A percentile compares a stretch with the other conserved stretches of the same genome.
These are phyloP conservation scores for Amesomyces nigricolor DNA, from an alignment of 2,329 filamentous ascomycete species.

Conservation along the genomic window DNA sequence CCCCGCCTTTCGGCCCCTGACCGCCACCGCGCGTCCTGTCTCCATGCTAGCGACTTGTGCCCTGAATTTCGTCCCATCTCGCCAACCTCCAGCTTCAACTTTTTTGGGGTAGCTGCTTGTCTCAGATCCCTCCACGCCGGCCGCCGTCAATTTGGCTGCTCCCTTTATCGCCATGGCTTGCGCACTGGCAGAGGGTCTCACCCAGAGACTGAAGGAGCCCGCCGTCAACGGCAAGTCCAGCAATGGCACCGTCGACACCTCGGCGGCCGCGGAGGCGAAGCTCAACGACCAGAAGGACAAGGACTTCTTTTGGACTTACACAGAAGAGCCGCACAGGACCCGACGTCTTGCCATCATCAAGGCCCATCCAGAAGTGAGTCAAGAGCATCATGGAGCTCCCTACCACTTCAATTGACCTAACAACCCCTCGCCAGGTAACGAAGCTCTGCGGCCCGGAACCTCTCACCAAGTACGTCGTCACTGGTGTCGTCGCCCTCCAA, in stretches of 20 bases:
- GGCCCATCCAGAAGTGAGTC: constrained; percentile 81
- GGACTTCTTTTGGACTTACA: constrained; percentile 97
- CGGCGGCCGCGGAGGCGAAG: constrained; percentile 32
- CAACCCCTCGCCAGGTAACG: constrained; percentile 59
- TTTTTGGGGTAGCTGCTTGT: constrained; percentile 4
- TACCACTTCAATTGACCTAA: constrained; percentile 13
- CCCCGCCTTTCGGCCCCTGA: not conserved
- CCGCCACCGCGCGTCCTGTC: constrained; percentile 6
- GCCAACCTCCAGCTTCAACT: constrained; percentile 1
- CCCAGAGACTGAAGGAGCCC: constrained; percentile 19
- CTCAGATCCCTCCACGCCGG: not conserved
- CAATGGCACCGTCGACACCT: constrained; percentile 14
- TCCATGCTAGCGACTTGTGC: not conserved
- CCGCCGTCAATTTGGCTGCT: constrained; percentile 4
- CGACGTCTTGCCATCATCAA: constrained; percentile 93
- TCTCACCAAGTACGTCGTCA: constrained; percentile 88
- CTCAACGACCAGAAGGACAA: constrained; percentile 35
- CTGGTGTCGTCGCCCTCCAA: constrained; percentile 77
- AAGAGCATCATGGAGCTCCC: not conserved
- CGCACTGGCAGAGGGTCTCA: not conserved
- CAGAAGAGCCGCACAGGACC: constrained; percentile 92
- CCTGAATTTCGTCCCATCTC: constrained; percentile 7
- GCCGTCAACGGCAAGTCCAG: constrained; percentile 19
- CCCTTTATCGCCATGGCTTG: constrained; percentile 25
- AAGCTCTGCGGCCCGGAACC: constrained; percentile 97